Conservation (phyloP, 2,329 filamentous ascomycete genomes). For the Tolypocladium pustulatum region DNA sequence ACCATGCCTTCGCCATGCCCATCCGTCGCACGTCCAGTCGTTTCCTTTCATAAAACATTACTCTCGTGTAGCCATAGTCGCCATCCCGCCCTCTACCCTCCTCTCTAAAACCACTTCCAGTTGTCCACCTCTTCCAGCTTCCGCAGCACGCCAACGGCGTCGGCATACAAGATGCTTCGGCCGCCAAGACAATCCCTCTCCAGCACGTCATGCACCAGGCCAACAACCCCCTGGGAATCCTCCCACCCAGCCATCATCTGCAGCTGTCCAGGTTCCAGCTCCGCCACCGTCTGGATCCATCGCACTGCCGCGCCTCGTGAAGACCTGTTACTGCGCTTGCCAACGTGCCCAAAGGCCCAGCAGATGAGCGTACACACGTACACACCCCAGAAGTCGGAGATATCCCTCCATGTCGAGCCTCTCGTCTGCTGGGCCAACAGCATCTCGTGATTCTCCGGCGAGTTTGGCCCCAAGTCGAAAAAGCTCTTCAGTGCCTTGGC, state of each 20-base stretch:
- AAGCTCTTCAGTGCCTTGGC: conserved; percentile 39
- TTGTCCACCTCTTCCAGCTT: conserved; percentile 36
- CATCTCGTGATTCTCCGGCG: conserved; percentile 2
- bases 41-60: background rate
- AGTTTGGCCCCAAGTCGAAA: conserved; percentile 18
- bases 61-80: background rate
- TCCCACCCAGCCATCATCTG: conserved; percentile 20
- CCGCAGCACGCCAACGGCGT: conserved; percentile 41
- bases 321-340: conserved; percentile 9
- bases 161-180: conserved; percentile 38
- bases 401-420: conserved; percentile 18
- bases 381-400: conserved; percentile 43
- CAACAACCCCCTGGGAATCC: conserved; percentile 36
- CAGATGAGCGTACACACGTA: conserved; percentile 49
- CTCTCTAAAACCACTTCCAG: conserved; percentile 20
- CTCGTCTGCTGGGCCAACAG: conserved; percentile 1
- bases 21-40: background rate
- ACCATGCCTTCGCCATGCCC: background rate
- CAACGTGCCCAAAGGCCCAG: conserved; percentile 41
- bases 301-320: conserved; percentile 16
- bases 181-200: conserved; percentile 38
- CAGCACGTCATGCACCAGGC: conserved; percentile 34
- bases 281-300: conserved; percentile 31
- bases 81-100: background rate
- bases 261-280: conserved; percentile 27